Conservation (phyloP, 2,329 filamentous ascomycete genomes). For the Talaromyces sp. region DNA sequence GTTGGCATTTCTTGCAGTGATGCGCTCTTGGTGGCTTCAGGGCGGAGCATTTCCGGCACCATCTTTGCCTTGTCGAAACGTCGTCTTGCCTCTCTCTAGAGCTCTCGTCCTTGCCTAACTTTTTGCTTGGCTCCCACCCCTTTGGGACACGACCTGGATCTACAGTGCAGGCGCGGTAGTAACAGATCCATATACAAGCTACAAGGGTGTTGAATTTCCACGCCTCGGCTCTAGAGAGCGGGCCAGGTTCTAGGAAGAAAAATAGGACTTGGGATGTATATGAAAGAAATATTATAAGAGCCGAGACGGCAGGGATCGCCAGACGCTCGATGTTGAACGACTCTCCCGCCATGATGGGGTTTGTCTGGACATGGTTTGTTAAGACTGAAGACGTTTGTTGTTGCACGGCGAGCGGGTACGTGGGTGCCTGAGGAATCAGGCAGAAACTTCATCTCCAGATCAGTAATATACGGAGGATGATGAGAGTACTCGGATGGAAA, state of each 20-base stretch:
- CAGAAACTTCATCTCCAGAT: neutral
- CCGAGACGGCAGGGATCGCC: slow-evolving; percentile 49
- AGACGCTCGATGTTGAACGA: slow-evolving; percentile 22
- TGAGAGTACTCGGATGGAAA: neutral
- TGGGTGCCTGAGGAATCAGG: neutral
- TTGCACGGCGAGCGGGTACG: neutral
- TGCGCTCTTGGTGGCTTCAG: slow-evolving; percentile 59
- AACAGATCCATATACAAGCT: slow-evolving; percentile 53
- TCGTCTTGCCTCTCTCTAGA: slow-evolving; percentile 16
- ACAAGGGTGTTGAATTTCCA: slow-evolving; percentile 52
- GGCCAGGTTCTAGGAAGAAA: slow-evolving; percentile 47
- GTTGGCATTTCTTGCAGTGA: slow-evolving; percentile 59
- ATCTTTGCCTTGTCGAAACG: slow-evolving; percentile 35
- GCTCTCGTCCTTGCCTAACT: slow-evolving; percentile 13
- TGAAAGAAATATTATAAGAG: slow-evolving; percentile 54
- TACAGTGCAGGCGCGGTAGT: slow-evolving; percentile 53
- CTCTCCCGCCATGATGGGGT: slow-evolving; percentile 9
- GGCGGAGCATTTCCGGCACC: slow-evolving; percentile 59
- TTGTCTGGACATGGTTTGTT: neutral
- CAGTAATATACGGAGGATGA: neutral
- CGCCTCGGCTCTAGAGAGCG: slow-evolving; percentile 46
- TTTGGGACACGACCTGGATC: slow-evolving; percentile 53
- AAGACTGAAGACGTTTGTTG: neutral
- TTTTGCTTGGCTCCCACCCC: slow-evolving; percentile 27
- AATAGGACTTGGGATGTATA: slow-evolving; percentile 58